Evolutionary conservation across 2,329 filamentous ascomycete species (phyloP).

Genomic region (Cladosporium colombiae): DNA sequence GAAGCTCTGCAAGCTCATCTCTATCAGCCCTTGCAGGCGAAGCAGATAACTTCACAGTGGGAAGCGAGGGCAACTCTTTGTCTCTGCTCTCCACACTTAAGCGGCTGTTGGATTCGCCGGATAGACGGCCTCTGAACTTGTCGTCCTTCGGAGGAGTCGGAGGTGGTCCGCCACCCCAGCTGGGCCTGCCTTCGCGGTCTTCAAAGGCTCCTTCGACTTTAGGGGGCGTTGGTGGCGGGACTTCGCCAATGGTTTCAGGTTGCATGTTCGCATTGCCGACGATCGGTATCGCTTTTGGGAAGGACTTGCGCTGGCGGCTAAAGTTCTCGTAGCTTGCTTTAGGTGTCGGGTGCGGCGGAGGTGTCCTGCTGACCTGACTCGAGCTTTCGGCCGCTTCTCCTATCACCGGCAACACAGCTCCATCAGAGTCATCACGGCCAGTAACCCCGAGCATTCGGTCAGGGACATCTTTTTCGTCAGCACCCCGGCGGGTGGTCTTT

Average conservation of each 20-base stretch:
- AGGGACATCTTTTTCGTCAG: conserved; percentile 58
- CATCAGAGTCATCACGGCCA: conserved; percentile 56
- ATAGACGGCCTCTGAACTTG: conserved; percentile 2
- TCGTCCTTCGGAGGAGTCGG: conserved; percentile 49
- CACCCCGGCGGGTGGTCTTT: conserved; percentile 55
- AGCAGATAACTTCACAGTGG: conserved; percentile 26
- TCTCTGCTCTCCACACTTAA: conserved; percentile 26
- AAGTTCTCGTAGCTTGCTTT: conserved; percentile 30
- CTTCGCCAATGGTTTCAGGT: conserved; percentile 31
- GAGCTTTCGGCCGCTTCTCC: conserved; percentile 82
- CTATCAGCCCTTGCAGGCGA: conserved; percentile 26
- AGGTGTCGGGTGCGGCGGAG: conserved; percentile 29
- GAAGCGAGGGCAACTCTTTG: conserved; percentile 32
- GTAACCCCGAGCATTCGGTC: conserved; percentile 62
- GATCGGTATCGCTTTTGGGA: conserved; percentile 17
- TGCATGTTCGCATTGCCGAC: conserved; percentile 32
- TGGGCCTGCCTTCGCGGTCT: conserved; percentile 24
- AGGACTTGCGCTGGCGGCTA: conserved; percentile 7
- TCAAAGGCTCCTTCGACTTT: conserved; percentile 32
- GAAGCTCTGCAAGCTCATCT: conserved; percentile 25
- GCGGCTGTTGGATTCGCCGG: conserved; percentile 19
- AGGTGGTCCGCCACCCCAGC: conserved; percentile 39
- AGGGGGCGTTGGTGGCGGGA: conserved; percentile 37
- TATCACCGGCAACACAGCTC: conserved; percentile 74
- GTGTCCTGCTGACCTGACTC: conserved; percentile 50